Evolutionary conservation across 805 yeast genomes (phyloP).

Genomic region (Zygoascus flipseniorum): DNA sequence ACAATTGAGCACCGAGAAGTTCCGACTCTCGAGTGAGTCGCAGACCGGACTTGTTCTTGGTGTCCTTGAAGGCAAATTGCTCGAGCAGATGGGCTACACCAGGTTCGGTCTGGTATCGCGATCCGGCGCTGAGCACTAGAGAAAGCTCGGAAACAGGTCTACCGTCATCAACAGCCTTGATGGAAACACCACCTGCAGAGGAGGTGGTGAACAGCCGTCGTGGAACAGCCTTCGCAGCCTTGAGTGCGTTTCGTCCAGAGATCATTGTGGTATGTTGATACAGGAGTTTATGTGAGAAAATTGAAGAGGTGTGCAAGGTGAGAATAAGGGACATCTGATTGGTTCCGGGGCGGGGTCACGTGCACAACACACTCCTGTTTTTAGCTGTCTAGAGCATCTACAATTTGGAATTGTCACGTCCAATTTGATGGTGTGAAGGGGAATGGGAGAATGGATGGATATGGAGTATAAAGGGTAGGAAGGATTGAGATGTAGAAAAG

Average conservation of each 20-base stretch:
- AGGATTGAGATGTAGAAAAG: no score
- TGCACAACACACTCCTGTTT: not conserved
- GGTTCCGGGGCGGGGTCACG: not conserved
- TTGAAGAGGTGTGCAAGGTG: not conserved
- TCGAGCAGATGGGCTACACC: constrained; percentile 84
- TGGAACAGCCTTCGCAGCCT: not conserved
- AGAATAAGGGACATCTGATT: not conserved
- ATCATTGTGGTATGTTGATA: not conserved
- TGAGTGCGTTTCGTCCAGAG: not conserved
- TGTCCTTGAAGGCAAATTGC: constrained; percentile 71
- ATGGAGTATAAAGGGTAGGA: no score
- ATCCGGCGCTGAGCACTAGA: constrained; percentile 80
- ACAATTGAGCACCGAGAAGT: constrained; percentile 77
- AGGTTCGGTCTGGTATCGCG: constrained; percentile 59
- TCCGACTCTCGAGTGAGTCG: constrained; percentile 93
- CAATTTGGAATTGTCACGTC: not conserved
- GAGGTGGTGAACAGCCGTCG: constrained; percentile 19
- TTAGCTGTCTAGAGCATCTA: not conserved
- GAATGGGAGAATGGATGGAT: no score
- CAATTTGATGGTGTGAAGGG: no score
- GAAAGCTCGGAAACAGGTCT: constrained; percentile 66
- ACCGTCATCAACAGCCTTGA: constrained; percentile 37
- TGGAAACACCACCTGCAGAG: constrained; percentile 23
- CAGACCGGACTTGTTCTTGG: constrained; percentile 74
- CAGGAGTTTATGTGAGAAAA: not conserved